Conservation (phyloP, 2,329 filamentous ascomycete species). For the Sphaerulina vaccinii region DNA sequence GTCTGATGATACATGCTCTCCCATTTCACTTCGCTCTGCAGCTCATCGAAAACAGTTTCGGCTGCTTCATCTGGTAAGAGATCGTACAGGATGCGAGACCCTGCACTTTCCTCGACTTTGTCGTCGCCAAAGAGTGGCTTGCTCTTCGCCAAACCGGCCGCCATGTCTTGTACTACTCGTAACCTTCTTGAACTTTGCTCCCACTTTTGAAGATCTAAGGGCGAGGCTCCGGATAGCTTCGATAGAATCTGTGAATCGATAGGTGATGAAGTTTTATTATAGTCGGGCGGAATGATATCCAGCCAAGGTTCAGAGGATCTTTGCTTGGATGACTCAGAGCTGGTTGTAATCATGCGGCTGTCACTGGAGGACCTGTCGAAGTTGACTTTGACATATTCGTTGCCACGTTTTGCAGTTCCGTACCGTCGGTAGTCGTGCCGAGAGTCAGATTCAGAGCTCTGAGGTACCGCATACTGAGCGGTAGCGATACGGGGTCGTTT, state of each 20-base stretch:
- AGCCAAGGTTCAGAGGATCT: constrained; percentile 22
- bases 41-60: constrained; percentile 63
- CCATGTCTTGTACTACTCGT: constrained; percentile 4
- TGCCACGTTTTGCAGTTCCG: not conserved
- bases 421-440: constrained; percentile 7
- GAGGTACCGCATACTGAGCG: constrained; percentile 36
- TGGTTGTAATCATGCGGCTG: constrained; percentile 13
- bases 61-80: constrained; percentile 58
- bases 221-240: not conserved
- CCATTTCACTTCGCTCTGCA: constrained; percentile 78
- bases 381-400: constrained; percentile 22
- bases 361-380: constrained; percentile 17
- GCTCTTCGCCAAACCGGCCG: not conserved
- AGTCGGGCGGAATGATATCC: constrained; percentile 15
- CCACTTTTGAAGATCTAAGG: not conserved
- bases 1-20: constrained; percentile 90
- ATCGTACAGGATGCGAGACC: constrained; percentile 71
- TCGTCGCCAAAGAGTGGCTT: constrained; percentile 31
- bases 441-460: constrained; percentile 39
- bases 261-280: not conserved
- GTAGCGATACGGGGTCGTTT: constrained; percentile 22
- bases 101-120: constrained; percentile 55
- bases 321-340: constrained; percentile 19
- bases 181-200: constrained; percentile 1
- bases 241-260: not conserved